phyloP scores from a whole-genome alignment of 345 rosid species.

The Schrenkiella parvula region DNA sequence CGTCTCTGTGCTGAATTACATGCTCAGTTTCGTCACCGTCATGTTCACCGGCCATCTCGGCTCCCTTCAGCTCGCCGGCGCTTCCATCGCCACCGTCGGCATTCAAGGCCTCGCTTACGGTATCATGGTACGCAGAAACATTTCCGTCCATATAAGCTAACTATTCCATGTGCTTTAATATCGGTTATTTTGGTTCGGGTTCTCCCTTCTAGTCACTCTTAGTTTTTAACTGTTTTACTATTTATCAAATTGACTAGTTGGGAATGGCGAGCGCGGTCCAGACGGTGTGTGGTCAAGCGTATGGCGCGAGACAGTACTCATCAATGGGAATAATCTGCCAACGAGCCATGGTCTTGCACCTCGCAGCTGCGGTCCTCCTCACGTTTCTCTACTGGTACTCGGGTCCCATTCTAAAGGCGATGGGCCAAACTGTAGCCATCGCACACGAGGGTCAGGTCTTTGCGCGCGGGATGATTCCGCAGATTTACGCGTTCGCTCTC shows the following conservation, averaged over 20 bases:
- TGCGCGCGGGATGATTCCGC: constrained; percentile 72
- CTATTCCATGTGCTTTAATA: not conserved
- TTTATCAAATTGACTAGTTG: constrained; percentile 37
- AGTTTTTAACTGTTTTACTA: not conserved
- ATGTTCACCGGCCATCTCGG: constrained; percentile 83
- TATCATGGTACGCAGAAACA: constrained; percentile 55
- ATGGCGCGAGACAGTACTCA: constrained; percentile 66
- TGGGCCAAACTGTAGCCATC: constrained; percentile 62
- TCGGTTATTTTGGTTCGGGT: not conserved
- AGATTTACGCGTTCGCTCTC: constrained; percentile 73
- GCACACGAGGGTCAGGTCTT: constrained; percentile 69
- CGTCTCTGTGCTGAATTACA: constrained; percentile 65
- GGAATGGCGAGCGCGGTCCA: constrained; percentile 99
- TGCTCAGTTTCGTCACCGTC: constrained; percentile 78
- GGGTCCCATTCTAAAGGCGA: constrained; percentile 42
- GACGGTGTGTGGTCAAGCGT: constrained; percentile 95
- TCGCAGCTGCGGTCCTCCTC: constrained; percentile 67
- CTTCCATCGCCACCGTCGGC: constrained; percentile 82
- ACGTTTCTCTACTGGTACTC: constrained; percentile 73
- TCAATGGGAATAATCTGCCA: constrained; percentile 89
- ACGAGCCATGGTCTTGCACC: constrained; percentile 75
- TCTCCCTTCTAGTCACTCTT: not conserved
- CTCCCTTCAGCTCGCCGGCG: constrained; percentile 75
- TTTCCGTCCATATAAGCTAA: not conserved
- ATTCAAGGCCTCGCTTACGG: constrained; percentile 97